Conservation (phyloP, 2,329 filamentous ascomycete species). For the Gliomastix tumulicola region DNA sequence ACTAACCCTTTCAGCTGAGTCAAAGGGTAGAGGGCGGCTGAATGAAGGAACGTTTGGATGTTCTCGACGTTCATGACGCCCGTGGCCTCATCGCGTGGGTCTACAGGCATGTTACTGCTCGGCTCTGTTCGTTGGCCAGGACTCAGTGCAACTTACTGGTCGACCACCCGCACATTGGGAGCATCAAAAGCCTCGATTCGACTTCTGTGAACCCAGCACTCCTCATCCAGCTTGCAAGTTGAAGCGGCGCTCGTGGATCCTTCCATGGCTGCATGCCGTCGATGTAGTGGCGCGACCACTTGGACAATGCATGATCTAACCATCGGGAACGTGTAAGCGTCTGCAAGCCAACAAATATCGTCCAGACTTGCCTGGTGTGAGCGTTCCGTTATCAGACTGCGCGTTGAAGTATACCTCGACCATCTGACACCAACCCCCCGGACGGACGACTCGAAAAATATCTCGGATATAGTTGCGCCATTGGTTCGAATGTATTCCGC, state of each 20-base stretch:
- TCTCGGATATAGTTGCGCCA: constrained; percentile 75
- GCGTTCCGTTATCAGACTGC: constrained; percentile 78
- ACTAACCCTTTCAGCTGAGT: constrained; percentile 40
- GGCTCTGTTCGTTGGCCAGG: no score
- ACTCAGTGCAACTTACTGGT: constrained; percentile 47
- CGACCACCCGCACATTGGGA: constrained; percentile 66
- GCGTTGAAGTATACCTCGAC: constrained; percentile 81
- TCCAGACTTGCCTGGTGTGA: constrained; percentile 48
- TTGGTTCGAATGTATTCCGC: constrained; percentile 63
- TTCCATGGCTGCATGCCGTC: constrained; percentile 56
- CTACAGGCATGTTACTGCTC: constrained; percentile 27
- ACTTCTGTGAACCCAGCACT: constrained; percentile 62
- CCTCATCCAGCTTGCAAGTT: constrained; percentile 50
- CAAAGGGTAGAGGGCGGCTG: constrained; percentile 50
- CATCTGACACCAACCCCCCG: constrained; percentile 81
- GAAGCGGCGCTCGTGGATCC: constrained; percentile 57
- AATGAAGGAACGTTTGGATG: constrained; percentile 45
- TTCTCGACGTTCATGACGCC: constrained; percentile 47
- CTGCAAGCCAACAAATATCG: constrained; percentile 3
- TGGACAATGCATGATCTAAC: constrained; percentile 54
- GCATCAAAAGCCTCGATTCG: constrained; percentile 55
- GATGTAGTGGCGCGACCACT: constrained; percentile 62
- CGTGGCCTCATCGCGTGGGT: constrained; percentile 42
- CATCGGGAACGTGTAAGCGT: no score
- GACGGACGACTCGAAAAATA: constrained; percentile 63